Conservation (phyloP, 768 basidiomycete genomes). For the Tricholoma matsutake region DNA sequence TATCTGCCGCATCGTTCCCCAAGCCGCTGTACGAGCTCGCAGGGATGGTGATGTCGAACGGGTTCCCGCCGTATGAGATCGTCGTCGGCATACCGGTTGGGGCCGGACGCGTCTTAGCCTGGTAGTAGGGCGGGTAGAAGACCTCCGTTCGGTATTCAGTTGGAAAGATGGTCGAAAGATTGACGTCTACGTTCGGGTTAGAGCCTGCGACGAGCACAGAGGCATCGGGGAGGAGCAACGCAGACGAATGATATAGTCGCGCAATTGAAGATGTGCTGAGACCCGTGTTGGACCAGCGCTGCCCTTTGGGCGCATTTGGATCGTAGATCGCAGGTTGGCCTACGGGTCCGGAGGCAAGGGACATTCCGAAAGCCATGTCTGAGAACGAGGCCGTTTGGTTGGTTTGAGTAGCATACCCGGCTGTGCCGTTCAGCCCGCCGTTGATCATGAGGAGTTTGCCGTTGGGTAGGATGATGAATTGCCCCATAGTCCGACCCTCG, state of each 20-base stretch:
- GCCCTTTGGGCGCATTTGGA: constrained; percentile 57
- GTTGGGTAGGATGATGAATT: constrained; percentile 81
- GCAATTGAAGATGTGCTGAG: constrained; percentile 54
- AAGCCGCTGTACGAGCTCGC: constrained; percentile 61
- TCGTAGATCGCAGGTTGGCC: constrained; percentile 71
- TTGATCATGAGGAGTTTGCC: constrained; percentile 78
- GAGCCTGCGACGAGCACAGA: constrained; percentile 88
- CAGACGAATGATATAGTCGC: constrained; percentile 80
- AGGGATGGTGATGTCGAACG: constrained; percentile 74
- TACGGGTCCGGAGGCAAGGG: constrained; percentile 67
- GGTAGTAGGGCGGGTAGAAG: constrained; percentile 94
- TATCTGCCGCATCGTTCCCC: constrained; percentile 69
- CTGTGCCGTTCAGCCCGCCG: constrained; percentile 80
- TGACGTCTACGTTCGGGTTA: constrained; percentile 89
- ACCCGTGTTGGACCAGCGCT: constrained; percentile 60
- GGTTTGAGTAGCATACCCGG: constrained; percentile 64
- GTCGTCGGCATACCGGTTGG: constrained; percentile 67
- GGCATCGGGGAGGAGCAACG: constrained; percentile 74
- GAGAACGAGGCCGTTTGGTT: constrained; percentile 36
- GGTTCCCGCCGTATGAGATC: constrained; percentile 78
- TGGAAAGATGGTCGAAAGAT: constrained; percentile 55
- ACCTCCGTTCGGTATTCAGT: constrained; percentile 81
- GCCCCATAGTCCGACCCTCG: constrained; percentile 85
- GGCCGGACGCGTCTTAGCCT: constrained; percentile 60
- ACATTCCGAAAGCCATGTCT: constrained; percentile 61